A percentile compares a stretch with the other conserved stretches of the same genome.
These are phyloP conservation scores for Sphagnum tenellum DNA, from an alignment of 225 moss, liverwort and hornwort genomes.

Conservation along the genomic window DNA sequence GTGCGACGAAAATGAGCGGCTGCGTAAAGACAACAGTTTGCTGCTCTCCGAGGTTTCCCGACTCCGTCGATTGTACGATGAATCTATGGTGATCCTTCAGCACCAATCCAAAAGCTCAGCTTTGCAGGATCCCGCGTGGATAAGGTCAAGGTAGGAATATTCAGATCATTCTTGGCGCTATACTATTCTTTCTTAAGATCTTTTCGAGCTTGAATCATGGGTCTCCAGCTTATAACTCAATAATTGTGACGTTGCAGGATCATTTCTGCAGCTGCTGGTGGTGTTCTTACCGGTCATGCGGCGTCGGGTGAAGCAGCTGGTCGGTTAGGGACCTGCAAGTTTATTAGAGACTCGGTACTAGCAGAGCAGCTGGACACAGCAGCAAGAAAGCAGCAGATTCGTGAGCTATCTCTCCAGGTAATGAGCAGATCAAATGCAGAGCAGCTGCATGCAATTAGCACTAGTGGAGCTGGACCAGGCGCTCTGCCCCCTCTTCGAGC, in stretches of 20 bases:
- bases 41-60: constrained; percentile 56
- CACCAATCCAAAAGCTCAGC: constrained; percentile 53
- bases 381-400: constrained; percentile 26
- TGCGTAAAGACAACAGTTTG: constrained; percentile 68
- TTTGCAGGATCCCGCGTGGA: constrained; percentile 42
- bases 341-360: constrained; percentile 1
- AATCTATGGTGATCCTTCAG: constrained; percentile 62
- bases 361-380: constrained; percentile 9
- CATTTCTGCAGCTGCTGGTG: no score
- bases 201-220: no score
- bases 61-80: constrained; percentile 57
- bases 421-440: constrained; percentile 2
- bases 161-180: no score
- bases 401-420: constrained; percentile 51
- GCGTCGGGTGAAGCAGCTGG: no score
- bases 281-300: no score
- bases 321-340: no score
- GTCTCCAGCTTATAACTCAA: no score
- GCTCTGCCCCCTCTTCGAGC: not conserved
- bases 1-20: constrained; percentile 64
- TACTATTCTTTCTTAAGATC: no score
- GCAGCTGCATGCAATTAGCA: not conserved
- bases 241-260: no score
- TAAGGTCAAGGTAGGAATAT: constrained; percentile 11
- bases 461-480: constrained; percentile 2